Conservation (phyloP, 2,329 filamentous ascomycete genomes). For the Fusarium aywerte region DNA sequence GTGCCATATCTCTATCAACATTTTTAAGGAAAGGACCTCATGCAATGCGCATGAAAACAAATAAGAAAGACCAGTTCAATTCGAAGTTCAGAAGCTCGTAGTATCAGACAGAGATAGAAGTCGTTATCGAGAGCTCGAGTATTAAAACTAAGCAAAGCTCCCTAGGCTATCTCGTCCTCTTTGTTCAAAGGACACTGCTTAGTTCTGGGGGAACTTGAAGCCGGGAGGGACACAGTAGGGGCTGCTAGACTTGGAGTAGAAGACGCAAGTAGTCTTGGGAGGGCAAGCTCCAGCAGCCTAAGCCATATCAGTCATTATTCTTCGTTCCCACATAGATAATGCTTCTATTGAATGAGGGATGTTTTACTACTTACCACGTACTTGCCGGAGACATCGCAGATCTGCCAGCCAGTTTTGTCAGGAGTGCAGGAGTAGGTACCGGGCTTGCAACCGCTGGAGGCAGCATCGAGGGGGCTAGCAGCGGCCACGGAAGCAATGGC, state of each 20-base stretch:
- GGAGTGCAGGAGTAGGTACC: conserved; percentile 51
- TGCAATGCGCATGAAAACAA: conserved; percentile 43
- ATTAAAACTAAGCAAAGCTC: not conserved
- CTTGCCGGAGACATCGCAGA: conserved; percentile 47
- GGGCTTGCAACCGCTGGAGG: conserved; percentile 45
- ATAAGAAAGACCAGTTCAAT: conserved; percentile 7
- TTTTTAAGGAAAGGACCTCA: conserved; percentile 44
- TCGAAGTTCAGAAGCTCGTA: not conserved
- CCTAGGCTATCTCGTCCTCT: conserved; percentile 12
- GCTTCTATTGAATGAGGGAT: no score
- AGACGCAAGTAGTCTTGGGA: conserved; percentile 52
- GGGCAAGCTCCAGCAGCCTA: conserved; percentile 52
- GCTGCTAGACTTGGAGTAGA: conserved; percentile 49
- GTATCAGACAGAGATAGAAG: conserved; percentile 4
- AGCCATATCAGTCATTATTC: not conserved
- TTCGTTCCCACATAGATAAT: no score
- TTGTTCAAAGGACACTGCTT: not conserved
- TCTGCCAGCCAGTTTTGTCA: conserved; percentile 47
- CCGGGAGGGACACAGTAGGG: conserved; percentile 54
- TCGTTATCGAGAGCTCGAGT: not conserved
- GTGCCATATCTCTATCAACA: conserved; percentile 26
- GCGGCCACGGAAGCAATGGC: conserved; percentile 40
- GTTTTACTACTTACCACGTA: conserved; percentile 50
- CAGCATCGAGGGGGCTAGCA: conserved; percentile 30
- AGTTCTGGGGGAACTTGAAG: conserved; percentile 46